Base-by-base conservation (phyloP, 805 yeast genomes). In the Candida corydali region DNA sequence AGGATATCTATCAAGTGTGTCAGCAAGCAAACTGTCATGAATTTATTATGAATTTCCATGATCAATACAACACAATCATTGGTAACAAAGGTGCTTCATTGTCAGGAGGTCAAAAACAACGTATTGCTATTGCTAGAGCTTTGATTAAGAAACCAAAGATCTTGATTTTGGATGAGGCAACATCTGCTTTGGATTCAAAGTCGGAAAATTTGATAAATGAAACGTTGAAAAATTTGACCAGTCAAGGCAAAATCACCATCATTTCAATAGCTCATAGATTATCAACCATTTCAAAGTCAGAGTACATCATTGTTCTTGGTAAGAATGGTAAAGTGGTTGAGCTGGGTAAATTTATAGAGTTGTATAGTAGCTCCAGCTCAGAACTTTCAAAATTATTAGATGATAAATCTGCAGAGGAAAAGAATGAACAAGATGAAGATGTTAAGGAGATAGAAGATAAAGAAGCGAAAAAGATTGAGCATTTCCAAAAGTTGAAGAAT, bases 21-120 rank as follows among this genome's bases (percentile, higher is more conserved):
- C 54, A 70, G 44, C 69, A 12, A 34, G 44, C 22, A 40, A 48
- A 54, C 4, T 57, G 22, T 17, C 57, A 65, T 17, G 75, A 75
- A 0, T 80, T 82, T 45, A 73, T 78, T 34, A 59, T 58, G 53
- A 57, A 70, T 1, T 68, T 78, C 42, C 80, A 82, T 0, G 62
- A 72, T 2, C 80, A 80, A 2, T 78, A 76, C 48, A 76, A 78
- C 29, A 75, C 96, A 0, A 51, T 59, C 11, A 61, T 91, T 17
- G 82, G 82, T 1, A 56, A 74, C 7, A 62, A 78, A 32, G 83
- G 83, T 0, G 69, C 78, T 1, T 59, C 76, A 18, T 54, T 82
- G 16, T 78, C 85, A 4, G 89, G 88, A 26, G 89, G 89, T 9
- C 89, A 82, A 55, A 80, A 82, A 53, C 89, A 82, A 60, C 70